Evolutionary conservation across 352 stramenopile species (phyloP), one percentile per base, ranked within the genome.

Genomic region (Pythium brassicae): DNA sequence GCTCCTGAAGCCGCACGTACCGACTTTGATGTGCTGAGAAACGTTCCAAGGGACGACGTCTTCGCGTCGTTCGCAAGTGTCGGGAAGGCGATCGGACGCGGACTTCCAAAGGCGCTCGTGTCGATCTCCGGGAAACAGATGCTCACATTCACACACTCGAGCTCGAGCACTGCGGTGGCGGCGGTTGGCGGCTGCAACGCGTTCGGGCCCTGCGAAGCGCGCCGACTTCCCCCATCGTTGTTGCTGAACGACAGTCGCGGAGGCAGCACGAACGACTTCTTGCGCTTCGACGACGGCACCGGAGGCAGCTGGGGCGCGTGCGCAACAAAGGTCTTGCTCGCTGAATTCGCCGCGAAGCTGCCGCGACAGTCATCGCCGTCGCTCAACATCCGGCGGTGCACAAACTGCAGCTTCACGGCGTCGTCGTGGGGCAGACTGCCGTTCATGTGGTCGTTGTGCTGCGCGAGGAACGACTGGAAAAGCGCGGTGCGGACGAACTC

Each of bases 301-400:
- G 23, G 12, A 0, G 47, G 59, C 19, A 67, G 20, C 23, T 71
- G 61, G 0, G 71, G 71, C 6, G 43, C 47, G 25, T 67, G 66
- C 2, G 72, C 72, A 0, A 78, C 69, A 27, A 82, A 78, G 9
- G 69, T 82, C 53, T 82, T 82, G 39, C 53, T 66, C 27, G 48
- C 46, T 15, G 35, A 25, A 1, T 37, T 39, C 23, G 15, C 52
- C 7, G 48, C 32, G 20, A 61, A 46, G 57, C 27, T 75, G 42
- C 34, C 53, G 25, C 23, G 53, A 50, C 43, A 44, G 44, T 53
- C 59, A 22, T 19, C 34, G 6, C 23, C 39, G 59, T 22, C 57
- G 40, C 44, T 63, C 7, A 78, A 37, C 35, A 81, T 47, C 12
- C 51, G 65, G 9, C 65, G 55, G 50, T 72, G 66, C 37, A 81